A percentile compares a stretch with the other conserved stretches of the same genome.
These are phyloP conservation scores for Boletus patriciae DNA, from an alignment of 768 basidiomycete species.

Conservation along the genomic window DNA sequence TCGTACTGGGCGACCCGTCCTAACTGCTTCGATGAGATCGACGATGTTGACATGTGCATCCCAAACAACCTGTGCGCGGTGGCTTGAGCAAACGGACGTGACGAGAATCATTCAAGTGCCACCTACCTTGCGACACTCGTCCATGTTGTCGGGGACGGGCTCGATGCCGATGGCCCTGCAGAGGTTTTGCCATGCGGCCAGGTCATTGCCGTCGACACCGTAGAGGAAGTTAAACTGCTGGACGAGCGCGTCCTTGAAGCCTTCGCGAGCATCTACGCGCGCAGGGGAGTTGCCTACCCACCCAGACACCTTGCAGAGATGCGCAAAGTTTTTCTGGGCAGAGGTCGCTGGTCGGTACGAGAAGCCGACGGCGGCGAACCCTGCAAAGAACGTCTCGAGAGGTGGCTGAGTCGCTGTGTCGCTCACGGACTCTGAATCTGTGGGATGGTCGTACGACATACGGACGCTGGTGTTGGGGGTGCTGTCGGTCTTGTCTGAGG, in stretches of 20 bases:
- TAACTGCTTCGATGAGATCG: conserved; percentile 27
- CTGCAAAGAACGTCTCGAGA: conserved; percentile 15
- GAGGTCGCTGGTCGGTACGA: conserved; percentile 8
- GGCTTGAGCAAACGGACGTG: not conserved
- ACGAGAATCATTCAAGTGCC: no score
- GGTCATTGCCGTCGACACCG: conserved; percentile 16
- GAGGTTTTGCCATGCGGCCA: conserved; percentile 22
- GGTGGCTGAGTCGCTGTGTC: not conserved
- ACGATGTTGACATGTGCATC: conserved; percentile 33
- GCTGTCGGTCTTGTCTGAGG: no score
- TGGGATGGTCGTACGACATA: no score
- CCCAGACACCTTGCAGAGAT: conserved; percentile 6
- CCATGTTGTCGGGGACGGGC: conserved; percentile 13
- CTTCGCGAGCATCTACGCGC: not conserved
- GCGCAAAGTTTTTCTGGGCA: conserved; percentile 16
- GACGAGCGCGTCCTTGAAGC: conserved; percentile 25
- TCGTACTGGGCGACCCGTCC: conserved; percentile 13
- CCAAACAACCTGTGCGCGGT: conserved; percentile 16
- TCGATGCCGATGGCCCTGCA: conserved; percentile 17
- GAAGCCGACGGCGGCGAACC: conserved; percentile 12
- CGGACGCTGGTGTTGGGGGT: no score
- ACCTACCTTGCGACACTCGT: conserved; percentile 21
- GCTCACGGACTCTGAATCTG: not conserved
- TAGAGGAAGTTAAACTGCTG: conserved; percentile 27
- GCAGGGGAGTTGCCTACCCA: conserved; percentile 3